Base-by-base conservation (phyloP, 306 rosid species). In the Fagus crenata region DNA sequence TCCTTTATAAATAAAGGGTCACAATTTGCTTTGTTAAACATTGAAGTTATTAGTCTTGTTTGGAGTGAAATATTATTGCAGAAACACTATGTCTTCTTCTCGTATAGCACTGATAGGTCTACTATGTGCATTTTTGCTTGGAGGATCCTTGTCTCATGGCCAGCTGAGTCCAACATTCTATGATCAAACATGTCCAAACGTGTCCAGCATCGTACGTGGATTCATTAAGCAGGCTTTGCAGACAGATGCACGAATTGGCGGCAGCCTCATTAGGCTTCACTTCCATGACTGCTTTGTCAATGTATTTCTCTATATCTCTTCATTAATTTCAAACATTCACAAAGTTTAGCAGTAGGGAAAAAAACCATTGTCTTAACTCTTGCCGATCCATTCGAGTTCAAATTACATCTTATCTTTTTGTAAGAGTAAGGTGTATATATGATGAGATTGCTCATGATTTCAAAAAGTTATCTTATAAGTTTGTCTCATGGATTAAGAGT, bases 251-350 rank as follows among this genome's bases (percentile, higher is more conserved):
- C 78, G 86, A 1, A 85, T 86, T 6, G 81, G 78, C 13, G 90
- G 85, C 49, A 85, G 87, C 75, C 82, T 89, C 71, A n/a, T 75
- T 2, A 81, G 93, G 73, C 89, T 89, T 83, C 86, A 83, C 53
- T 86, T 89, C 63, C 93, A 89, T 11, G 93, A 86, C 31, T 89
- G 93, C 81, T 89, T 89, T 18, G 90, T 89, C 43, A 83, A 83
- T 32, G 91, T 88, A 72, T 0, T 28, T 58, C 64, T 58, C 36
- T 28, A 58, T 12, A 1, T 7, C 32, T 22, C 33, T 11, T 28
- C 64, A 1, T 18, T 0, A 6, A 0, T 13, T 28, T 54, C 55
- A 40, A 36, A 22, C 36, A 49, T 63, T n/a, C 13, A 59, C 33
- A 59, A 59, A 59, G 4, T 59, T 14, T 14, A 7, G 65, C 67